Evolutionary conservation across 1,284 basidiomycete genomes (phyloP).

Genomic region (Papiliotrema flavescens): DNA sequence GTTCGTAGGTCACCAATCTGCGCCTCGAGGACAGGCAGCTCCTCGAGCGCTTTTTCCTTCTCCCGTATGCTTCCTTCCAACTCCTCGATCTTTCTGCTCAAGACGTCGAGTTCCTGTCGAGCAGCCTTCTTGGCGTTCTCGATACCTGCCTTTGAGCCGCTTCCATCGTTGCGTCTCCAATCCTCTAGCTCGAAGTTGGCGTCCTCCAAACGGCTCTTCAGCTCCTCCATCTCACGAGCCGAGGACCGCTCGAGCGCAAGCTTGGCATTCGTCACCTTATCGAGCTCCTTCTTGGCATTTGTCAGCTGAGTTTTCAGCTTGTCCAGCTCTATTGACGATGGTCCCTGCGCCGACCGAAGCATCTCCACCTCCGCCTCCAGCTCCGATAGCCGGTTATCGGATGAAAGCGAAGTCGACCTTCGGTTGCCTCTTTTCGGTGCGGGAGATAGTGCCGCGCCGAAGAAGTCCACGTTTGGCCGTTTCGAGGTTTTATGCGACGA

Average conservation of each 20-base stretch:
- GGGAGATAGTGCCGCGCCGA: slow-evolving; percentile 1
- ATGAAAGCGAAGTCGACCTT: slow-evolving; percentile 27
- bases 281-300: slow-evolving; percentile 24
- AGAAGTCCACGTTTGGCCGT: not conserved
- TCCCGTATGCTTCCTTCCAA: slow-evolving; percentile 21
- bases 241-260: slow-evolving; percentile 38
- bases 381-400: slow-evolving; percentile 21
- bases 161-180: slow-evolving; percentile 14
- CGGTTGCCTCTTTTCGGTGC: slow-evolving; percentile 8
- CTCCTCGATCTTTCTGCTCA: slow-evolving; percentile 10
- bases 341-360: slow-evolving; percentile 7
- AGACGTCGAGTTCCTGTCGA: slow-evolving; percentile 13
- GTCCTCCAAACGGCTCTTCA: slow-evolving; percentile 40
- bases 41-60: slow-evolving; percentile 12
- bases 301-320: slow-evolving; percentile 32
- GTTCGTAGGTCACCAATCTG: slow-evolving; percentile 5
- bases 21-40: not conserved
- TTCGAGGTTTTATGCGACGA: not conserved
- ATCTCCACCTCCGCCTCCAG: slow-evolving; percentile 22
- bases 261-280: slow-evolving; percentile 46
- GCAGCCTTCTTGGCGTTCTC: slow-evolving; percentile 30
- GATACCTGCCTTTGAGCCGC: slow-evolving; percentile 14
- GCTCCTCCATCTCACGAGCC: slow-evolving; percentile 30
- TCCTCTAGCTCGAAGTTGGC: slow-evolving; percentile 40
- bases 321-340: slow-evolving; percentile 17